Base-by-base conservation (phyloP, 495 filamentous ascomycete genomes). In the Penicillium paxilli region DNA sequence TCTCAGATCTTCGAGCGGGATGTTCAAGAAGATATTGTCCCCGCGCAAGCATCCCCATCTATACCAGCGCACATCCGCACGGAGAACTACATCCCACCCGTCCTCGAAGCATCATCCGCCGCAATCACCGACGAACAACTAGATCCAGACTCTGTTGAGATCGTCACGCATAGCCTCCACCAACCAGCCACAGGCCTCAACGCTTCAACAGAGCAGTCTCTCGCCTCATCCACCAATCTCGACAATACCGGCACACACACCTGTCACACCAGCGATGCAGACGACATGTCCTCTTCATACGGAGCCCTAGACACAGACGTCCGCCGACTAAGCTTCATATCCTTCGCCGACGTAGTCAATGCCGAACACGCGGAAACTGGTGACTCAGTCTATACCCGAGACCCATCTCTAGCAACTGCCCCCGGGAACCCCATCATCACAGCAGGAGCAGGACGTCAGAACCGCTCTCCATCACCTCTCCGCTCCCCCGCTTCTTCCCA, bases 271-370 rank as follows among this genome's bases (percentile, higher is more conserved):
- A 67, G 78, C 45, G 79, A 83, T 55, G 66, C 74, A 12, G 78
- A 80, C 33, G 90, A 86, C 61, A 89, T 91, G 65, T 88, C 62
- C 1, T 60, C 58, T 20, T 41, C 49, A 19, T 47, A 63, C 44
- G 59, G 85, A 33, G 82, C 81, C 45, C 74, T 90, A 45, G 90
- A 92, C 66, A 81, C 79, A 12, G 91, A 96, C 69, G 81, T 91
- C n/a, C 82, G 90, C 21, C 83, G 92, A 11, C 73, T 96, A 45
- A 90, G 85, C 69, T 96, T 96, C 73, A 96, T 96, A 66, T 93
- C 89, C 14, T 96, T 96, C 65, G 91, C 92, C 24, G 92, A 96
- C 63, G 89, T 96, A 10, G 90, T 96, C n/a, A 90, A 94, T 66
- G 82, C 88, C 21, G 92, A 96, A 65, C 91, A 96, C 63, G 75